A percentile compares a stretch with the other conserved stretches of the same genome.
phyloP scores from a whole-genome alignment of 139 green algal genomes.

The Asterochloris erici region DNA sequence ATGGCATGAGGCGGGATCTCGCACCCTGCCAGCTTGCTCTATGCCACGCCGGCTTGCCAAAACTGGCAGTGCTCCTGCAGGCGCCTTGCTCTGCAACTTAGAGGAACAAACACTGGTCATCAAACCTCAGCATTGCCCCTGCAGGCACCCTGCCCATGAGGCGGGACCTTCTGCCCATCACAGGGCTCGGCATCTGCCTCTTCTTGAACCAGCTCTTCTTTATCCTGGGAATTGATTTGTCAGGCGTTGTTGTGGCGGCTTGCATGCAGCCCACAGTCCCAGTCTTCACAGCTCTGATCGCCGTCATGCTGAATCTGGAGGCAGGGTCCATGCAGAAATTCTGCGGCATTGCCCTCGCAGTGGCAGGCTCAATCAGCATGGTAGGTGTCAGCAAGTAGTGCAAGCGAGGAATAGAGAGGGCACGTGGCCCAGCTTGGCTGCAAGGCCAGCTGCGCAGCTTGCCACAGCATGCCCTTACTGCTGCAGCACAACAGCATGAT shows the following conservation, averaged over 20 bases:
- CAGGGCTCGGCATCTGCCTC: slow-evolving; percentile 36
- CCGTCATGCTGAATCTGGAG: slow-evolving; percentile 43
- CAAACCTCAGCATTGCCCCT: neutral
- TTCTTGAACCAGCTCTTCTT: slow-evolving; percentile 69
- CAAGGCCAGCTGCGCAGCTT: neutral
- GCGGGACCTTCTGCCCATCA: slow-evolving; percentile 20
- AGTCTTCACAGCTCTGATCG: slow-evolving; percentile 58
- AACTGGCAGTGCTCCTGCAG: no score
- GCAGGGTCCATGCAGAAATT: slow-evolving; percentile 58
- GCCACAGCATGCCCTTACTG: neutral
- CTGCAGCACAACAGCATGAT: neutral
- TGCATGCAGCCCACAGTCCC: slow-evolving; percentile 77
- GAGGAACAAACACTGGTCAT: no score
- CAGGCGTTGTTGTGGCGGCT: slow-evolving; percentile 61
- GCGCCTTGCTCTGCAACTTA: no score
- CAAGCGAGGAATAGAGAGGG: neutral
- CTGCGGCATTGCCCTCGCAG: slow-evolving; percentile 44
- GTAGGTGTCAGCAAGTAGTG: slow-evolving; percentile 20
- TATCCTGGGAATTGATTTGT: slow-evolving; percentile 66
- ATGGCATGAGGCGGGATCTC: no score
- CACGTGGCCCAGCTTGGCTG: neutral
- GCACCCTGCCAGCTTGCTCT: no score
- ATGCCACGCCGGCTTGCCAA: no score
- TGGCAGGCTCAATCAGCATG: slow-evolving; percentile 54
- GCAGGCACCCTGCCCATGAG: slow-evolving; percentile 27